A percentile compares a stretch with the other conserved stretches of the same genome.
phyloP scores from a whole-genome alignment of 306 rosid genomes.

The Arachis hypogaea region DNA sequence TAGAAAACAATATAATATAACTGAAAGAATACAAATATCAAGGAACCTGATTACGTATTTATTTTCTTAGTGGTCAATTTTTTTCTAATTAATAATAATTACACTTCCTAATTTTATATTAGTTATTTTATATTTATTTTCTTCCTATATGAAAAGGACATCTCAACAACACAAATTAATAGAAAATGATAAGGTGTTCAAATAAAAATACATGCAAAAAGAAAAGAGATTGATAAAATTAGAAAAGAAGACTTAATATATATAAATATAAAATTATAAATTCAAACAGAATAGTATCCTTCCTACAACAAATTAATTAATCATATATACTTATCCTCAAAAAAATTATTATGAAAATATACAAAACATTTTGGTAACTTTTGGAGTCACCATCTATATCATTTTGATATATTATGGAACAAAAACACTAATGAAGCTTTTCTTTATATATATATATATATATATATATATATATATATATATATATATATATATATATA shows the following conservation, averaged over 20 bases:
- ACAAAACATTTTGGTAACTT: neutral
- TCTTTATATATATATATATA: neutral
- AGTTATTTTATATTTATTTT: conserved; percentile 15
- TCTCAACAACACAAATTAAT: conserved; percentile 16
- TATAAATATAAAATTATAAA: neutral
- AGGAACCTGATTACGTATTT: neutral
- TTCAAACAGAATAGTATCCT: neutral
- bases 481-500: neutral
- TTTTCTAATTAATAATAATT: neutral
- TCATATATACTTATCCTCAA: no score
- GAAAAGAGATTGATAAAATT: no score
- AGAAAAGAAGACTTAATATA: neutral
- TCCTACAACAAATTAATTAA: neutral
- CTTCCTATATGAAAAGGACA: conserved; percentile 13
- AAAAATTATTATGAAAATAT: no score
- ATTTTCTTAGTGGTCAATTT: neutral
- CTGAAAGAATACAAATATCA: neutral
- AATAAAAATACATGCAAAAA: neutral
- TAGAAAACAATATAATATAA: neutral
- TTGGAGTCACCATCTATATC: neutral
- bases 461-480: neutral
- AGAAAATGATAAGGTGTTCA: conserved; percentile 12
- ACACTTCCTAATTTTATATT: neutral
- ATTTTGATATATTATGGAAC: neutral
- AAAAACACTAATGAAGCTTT: neutral